Percentiles rank a stretch among this genome's conserved stretches.
Conservation (phyloP, 352 stramenopile genomes). For the Pythium sp. region DNA sequence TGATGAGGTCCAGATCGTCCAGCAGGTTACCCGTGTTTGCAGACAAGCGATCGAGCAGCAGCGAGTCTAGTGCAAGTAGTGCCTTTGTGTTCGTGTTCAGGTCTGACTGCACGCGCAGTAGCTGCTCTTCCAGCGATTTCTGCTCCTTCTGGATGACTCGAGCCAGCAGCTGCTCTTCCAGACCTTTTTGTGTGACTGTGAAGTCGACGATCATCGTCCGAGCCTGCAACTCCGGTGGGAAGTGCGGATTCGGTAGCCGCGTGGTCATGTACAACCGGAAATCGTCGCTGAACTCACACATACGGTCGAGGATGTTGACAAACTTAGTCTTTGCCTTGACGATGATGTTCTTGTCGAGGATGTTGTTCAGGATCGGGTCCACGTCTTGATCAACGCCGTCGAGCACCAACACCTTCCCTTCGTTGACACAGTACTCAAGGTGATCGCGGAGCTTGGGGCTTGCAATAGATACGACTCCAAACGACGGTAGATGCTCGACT, state of each 20-base stretch:
- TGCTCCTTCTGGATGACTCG: constrained; percentile 92
- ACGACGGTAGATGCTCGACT: constrained; percentile 48
- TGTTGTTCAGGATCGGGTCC: constrained; percentile 52
- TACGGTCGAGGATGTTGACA: constrained; percentile 65
- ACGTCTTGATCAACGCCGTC: constrained; percentile 71
- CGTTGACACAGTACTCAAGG: constrained; percentile 83
- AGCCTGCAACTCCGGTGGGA: constrained; percentile 66
- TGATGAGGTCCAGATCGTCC: constrained; percentile 87
- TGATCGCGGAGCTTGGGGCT: constrained; percentile 79
- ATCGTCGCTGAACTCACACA: constrained; percentile 64
- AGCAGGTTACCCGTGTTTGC: constrained; percentile 87
- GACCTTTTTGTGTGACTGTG: constrained; percentile 87
- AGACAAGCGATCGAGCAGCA: constrained; percentile 84
- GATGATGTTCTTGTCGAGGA: constrained; percentile 70
- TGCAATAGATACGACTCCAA: constrained; percentile 57
- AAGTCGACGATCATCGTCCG: constrained; percentile 85
- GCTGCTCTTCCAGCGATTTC: constrained; percentile 85
- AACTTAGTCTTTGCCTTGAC: constrained; percentile 60
- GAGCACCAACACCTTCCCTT: constrained; percentile 85
- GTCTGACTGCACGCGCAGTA: constrained; percentile 84
- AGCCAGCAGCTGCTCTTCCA: constrained; percentile 90
- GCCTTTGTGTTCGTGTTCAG: constrained; percentile 87
- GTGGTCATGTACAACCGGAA: constrained; percentile 73
- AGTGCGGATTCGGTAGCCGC: constrained; percentile 62
- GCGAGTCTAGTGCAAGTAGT: constrained; percentile 77